Evolutionary conservation across 257 asterid species (phyloP), one percentile per base, ranked within the genome.

Genomic region (Solanum rostratum): DNA sequence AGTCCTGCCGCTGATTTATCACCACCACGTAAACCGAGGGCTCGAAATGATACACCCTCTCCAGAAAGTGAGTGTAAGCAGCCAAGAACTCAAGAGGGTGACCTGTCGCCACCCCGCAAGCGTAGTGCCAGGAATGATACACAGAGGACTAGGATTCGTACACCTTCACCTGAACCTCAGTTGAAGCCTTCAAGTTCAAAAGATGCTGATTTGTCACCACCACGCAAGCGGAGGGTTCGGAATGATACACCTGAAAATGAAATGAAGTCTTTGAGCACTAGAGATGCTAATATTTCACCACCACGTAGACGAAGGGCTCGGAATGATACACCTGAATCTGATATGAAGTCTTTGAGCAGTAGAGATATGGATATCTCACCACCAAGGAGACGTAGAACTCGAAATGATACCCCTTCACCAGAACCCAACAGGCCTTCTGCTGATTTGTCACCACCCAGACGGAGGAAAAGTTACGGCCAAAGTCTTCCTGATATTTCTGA

Each of bases 361-460:
- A 43, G 24, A 41, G 43, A 63, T 63, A 59, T 3, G 6, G 86
- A 78, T 53, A 84, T 85, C 10, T 88, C 74, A 57, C 74, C 88
- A 74, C 85, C 87, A 24, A 84, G 90, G 84, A 79, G 84, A 55
- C 85, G 80, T 54, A 82, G 87, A 66, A 89, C 91, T 83, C 89
- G 89, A 53, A 83, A 85, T 88, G 97, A 89, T 84, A 85, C 93
- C 57, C 90, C 94, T 84, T 93, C 95, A 60, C 94, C 93, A 4
- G 88, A 87, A 55, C 79, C 68, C 73, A 60, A 84, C 70, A 85
- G 84, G 80, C 69, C 84, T 84, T 88, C 88, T 43, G 69, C 81
- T n/a, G 92, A 90, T 86, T 86, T 90, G 84, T 92, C 97, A 81
- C 97, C 97, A 10, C 92, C 92, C 68, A 92, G 92, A 52, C 85